These are phyloP conservation scores for Pseudozyma tsukubaensis DNA, from an alignment of 1,284 basidiomycete species.

Conservation along the genomic window DNA sequence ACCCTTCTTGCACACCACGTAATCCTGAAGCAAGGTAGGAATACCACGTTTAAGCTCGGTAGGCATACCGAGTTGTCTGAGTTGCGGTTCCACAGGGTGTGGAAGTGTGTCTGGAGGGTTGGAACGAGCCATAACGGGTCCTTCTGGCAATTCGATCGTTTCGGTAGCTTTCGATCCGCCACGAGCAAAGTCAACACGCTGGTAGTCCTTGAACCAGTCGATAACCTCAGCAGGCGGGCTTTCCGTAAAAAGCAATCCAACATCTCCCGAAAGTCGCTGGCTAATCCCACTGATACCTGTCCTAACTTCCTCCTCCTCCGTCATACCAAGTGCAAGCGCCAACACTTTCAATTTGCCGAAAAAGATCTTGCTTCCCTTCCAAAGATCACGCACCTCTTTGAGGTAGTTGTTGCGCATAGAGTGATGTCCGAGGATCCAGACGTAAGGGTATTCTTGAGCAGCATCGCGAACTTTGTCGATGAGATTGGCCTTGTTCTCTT, in stretches of 20 bases:
- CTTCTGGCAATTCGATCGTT: constrained; percentile 80
- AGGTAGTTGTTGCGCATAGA: constrained; percentile 94
- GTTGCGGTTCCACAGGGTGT: constrained; percentile 94
- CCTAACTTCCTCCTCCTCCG: constrained; percentile 86
- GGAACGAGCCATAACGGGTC: constrained; percentile 57
- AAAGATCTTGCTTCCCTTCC: constrained; percentile 86
- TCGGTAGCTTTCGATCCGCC: constrained; percentile 83
- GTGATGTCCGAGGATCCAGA: constrained; percentile 94
- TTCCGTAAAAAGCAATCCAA: constrained; percentile 92
- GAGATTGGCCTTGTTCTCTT: constrained; percentile 82
- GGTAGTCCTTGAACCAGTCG: constrained; percentile 94
- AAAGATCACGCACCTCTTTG: constrained; percentile 90
- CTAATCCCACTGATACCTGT: constrained; percentile 83
- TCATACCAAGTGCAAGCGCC: constrained; percentile 92
- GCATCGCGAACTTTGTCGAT: constrained; percentile 79
- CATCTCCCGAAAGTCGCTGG: constrained; percentile 90
- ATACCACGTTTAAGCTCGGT: constrained; percentile 88
- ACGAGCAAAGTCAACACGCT: constrained; percentile 90
- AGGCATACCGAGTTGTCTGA: constrained; percentile 87
- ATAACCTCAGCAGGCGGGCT: constrained; percentile 86
- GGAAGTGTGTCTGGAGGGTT: constrained; percentile 78
- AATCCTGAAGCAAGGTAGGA: constrained; percentile 80
- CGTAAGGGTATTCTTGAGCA: constrained; percentile 82
- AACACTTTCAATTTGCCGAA: constrained; percentile 92
- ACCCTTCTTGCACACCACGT: constrained; percentile 86